Conservation (phyloP, 257 asterid species). For the Asclepias syriaca region DNA sequence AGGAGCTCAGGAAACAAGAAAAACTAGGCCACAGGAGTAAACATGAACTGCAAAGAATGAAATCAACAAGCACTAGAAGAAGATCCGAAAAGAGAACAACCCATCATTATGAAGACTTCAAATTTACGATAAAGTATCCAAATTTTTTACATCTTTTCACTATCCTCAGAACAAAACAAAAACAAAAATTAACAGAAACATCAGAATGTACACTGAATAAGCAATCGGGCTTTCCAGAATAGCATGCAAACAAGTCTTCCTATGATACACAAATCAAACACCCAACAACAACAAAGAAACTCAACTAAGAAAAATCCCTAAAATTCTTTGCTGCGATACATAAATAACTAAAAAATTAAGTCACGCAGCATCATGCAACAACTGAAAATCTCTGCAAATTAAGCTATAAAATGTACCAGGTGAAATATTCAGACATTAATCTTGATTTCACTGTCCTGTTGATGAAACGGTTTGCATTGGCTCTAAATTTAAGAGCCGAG, state of each 20-base stretch:
- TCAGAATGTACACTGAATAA: neutral
- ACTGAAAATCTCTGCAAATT: neutral
- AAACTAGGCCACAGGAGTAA: neutral
- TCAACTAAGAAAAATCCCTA: neutral
- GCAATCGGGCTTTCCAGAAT: neutral
- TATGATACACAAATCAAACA: neutral
- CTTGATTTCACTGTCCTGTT: neutral
- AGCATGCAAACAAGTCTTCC: neutral
- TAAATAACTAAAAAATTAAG: neutral
- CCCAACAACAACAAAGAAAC: neutral
- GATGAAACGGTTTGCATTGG: neutral
- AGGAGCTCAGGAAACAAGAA: neutral
- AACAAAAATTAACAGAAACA: neutral
- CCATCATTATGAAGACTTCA: neutral
- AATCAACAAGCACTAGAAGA: neutral
- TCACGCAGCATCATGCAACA: neutral
- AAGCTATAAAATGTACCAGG: neutral
- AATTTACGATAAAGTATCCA: neutral
- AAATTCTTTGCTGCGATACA: neutral
- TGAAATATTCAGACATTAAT: conserved; percentile 5
- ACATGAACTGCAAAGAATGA: neutral
- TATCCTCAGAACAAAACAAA: neutral
- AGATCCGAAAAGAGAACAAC: neutral
- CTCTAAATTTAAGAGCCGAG: no score
- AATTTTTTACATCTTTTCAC: conserved; percentile 3